Base-by-base conservation (phyloP, 1,284 basidiomycete species). In the Puccinia polysora region DNA sequence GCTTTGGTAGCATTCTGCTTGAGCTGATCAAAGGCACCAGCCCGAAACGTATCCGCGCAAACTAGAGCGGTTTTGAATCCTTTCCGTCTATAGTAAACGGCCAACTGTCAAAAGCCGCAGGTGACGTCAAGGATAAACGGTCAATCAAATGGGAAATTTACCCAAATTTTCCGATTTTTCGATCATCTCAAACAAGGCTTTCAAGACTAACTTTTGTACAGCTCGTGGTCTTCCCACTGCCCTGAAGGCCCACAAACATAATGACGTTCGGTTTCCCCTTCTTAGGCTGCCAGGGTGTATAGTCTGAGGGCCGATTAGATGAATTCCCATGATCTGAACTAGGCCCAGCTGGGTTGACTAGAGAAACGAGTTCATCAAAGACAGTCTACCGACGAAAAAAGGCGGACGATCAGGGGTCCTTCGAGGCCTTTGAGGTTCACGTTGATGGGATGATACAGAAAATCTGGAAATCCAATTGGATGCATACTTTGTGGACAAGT, bases 21-120 rank as follows among this genome's bases (percentile, higher is more conserved):
- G 56, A 85, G 79, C 78, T 99, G 96, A 81, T 99, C 96, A 81
- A 99, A 99, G 52, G 96, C 96, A 75, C 96, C 96, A 4, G 96
- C 96, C 82, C 96, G 90, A 85, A 98, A 99, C 1, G 96, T 99
- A 81, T 99, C 96, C 30, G 96, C 96, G 78, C 96, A 99, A 77
- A 99, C 96, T 60, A 99, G 91, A 76, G 89, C 92, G n/a, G 93
- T 90, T 80, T 94, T 93, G 85, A 97, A 92, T 3, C 96, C 96
- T 75, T 94, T 88, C 78, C 92, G 90, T 80, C 96, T 92, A 81
- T 97, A 98, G 82, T 98, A 90, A 0, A 97, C 93, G 0, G 96
- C 96, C 40, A 97, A 86, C 81, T 82, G 43, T 40, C n/a, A 36
- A n/a, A 63, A 36, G 49, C 28, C 36, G 56, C n/a, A 5, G 15